Evolutionary conservation across 2,329 filamentous ascomycete species (phyloP).

Genomic region (Cephalotrichum gorgonifer): DNA sequence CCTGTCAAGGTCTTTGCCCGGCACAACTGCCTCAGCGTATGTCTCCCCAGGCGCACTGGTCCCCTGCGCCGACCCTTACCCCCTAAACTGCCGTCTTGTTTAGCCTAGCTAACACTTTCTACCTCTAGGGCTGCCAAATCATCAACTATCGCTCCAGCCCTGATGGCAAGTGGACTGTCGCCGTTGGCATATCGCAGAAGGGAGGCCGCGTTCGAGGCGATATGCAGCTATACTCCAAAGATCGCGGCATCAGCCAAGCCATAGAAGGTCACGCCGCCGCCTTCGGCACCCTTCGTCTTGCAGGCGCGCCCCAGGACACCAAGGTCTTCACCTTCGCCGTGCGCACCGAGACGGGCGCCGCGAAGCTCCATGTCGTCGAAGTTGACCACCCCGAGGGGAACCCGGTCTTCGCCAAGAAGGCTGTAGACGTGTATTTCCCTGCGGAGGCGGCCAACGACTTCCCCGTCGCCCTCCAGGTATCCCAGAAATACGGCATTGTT

Average conservation of each 20-base stretch:
- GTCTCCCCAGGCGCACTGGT: conserved; percentile 21
- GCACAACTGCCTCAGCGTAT: conserved; percentile 76
- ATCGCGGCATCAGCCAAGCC: conserved; percentile 91
- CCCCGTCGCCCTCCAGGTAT: conserved; percentile 95
- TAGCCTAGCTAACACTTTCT: conserved; percentile 10
- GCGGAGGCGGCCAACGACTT: conserved; percentile 94
- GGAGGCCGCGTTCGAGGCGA: conserved; percentile 88
- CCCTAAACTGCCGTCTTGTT: neutral
- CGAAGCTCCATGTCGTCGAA: conserved; percentile 92
- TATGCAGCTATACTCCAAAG: conserved; percentile 95
- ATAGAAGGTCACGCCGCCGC: conserved; percentile 96
- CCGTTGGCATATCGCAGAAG: conserved; percentile 91
- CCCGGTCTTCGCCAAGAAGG: conserved; percentile 86
- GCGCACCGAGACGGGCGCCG: conserved; percentile 70
- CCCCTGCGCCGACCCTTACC: too few relatives aligned
- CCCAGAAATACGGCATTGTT: conserved; percentile 90
- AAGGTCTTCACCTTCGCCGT: conserved; percentile 97
- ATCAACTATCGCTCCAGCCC: conserved; percentile 98
- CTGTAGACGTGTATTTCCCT: conserved; percentile 96
- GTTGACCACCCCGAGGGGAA: conserved; percentile 89
- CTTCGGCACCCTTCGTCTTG: conserved; percentile 80
- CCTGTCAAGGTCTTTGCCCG: conserved; percentile 92
- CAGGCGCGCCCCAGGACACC: conserved; percentile 81
- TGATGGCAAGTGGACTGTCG: conserved; percentile 96
- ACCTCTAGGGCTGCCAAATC: conserved; percentile 83